phyloP scores from a whole-genome alignment of 257 asterid genomes.

The Lithospermum erythrorhizon region DNA sequence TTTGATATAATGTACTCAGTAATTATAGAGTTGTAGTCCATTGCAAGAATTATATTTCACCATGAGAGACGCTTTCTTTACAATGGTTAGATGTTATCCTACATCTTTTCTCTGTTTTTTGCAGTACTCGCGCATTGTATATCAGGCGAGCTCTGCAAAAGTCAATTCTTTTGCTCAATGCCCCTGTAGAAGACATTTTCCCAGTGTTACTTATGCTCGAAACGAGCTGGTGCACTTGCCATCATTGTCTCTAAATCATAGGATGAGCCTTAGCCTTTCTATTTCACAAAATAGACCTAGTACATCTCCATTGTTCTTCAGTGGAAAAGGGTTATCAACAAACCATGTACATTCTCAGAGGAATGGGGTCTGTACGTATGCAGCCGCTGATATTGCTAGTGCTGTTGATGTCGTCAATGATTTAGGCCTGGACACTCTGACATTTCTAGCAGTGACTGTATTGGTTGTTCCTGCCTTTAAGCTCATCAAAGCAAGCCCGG shows the following conservation, averaged over 20 bases:
- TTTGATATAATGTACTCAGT: no score
- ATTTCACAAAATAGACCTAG: slow-evolving; percentile 32
- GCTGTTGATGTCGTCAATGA: slow-evolving; percentile 96
- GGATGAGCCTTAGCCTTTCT: slow-evolving; percentile 25
- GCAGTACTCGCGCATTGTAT: slow-evolving; percentile 49
- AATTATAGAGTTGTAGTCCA: no score
- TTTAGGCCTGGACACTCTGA: slow-evolving; percentile 82
- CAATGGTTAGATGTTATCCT: neutral
- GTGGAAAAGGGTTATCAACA: slow-evolving; percentile 27
- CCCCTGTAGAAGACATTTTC: slow-evolving; percentile 16
- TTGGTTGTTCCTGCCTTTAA: slow-evolving; percentile 88
- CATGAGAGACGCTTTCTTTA: neutral
- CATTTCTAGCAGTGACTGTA: slow-evolving; percentile 89
- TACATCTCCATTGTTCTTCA: slow-evolving; percentile 15
- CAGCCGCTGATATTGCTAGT: slow-evolving; percentile 63
- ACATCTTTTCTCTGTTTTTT: neutral
- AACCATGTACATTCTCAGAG: slow-evolving; percentile 20
- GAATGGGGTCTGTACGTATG: slow-evolving; percentile 34
- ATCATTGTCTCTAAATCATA: slow-evolving; percentile 20
- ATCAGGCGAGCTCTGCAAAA: slow-evolving; percentile 32
- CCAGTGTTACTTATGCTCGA: slow-evolving; percentile 26
- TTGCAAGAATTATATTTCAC: no score
- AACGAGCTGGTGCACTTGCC: slow-evolving; percentile 24
- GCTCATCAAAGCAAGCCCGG: slow-evolving; percentile 90
- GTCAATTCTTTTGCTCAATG: slow-evolving; percentile 23